Percentiles rank a stretch among this genome's conserved stretches.
These are phyloP conservation scores for Linaria vulgaris DNA, from an alignment of 257 asterid genomes.

Conservation along the genomic window DNA sequence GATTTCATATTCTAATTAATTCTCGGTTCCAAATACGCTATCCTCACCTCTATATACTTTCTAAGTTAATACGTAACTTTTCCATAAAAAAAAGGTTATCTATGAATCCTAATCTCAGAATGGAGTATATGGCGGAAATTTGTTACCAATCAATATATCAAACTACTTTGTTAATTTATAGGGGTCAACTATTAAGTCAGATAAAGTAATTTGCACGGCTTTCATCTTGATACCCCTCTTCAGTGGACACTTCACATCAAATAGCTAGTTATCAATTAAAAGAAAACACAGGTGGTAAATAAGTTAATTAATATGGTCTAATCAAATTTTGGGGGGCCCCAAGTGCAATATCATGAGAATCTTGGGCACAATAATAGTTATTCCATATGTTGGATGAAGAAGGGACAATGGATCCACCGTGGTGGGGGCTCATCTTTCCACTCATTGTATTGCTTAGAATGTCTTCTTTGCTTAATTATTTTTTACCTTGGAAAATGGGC, in stretches of 20 bases:
- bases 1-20: too few species aligned
- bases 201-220: background rate
- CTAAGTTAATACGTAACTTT: too few species aligned
- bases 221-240: slow-evolving; percentile 5
- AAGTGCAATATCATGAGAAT: slow-evolving; percentile 48
- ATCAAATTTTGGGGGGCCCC: slow-evolving; percentile 30
- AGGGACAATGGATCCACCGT: slow-evolving; percentile 67
- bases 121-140: too few species aligned
- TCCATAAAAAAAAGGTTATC: too few species aligned
- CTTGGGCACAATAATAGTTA: slow-evolving; percentile 66
- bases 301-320: slow-evolving; percentile 16
- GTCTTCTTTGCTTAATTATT: slow-evolving; percentile 25
- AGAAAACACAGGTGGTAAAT: slow-evolving; percentile 9
- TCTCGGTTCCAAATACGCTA: too few species aligned
- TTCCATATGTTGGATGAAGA: slow-evolving; percentile 79
- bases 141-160: too few species aligned
- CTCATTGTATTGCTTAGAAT: slow-evolving; percentile 55
- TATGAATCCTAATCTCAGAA: too few species aligned
- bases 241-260: slow-evolving; percentile 44
- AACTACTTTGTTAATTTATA: too few species aligned
- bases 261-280: slow-evolving; percentile 13
- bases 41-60: too few species aligned
- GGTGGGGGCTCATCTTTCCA: slow-evolving; percentile 66
- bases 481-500: slow-evolving; percentile 17
- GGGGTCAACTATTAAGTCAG: too few species aligned